Conservation (phyloP, 2,329 filamentous ascomycete species). For the Colletotrichum sp. region DNA sequence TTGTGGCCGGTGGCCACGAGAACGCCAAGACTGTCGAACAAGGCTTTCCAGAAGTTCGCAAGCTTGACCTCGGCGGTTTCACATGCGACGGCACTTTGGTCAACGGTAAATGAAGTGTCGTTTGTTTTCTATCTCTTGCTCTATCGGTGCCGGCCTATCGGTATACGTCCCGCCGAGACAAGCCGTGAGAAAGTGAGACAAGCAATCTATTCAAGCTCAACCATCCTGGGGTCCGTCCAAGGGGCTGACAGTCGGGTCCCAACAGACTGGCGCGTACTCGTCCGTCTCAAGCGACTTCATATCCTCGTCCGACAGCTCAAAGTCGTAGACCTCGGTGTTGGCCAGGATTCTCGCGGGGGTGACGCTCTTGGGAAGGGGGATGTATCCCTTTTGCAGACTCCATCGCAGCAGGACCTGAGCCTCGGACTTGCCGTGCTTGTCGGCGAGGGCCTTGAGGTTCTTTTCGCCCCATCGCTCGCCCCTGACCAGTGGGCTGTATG, state of each 20-base stretch:
- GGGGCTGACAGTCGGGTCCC: constrained; percentile 59
- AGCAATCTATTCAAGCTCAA: background rate
- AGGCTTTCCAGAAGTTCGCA: background rate
- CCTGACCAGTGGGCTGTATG: constrained; percentile 65
- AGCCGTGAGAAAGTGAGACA: background rate
- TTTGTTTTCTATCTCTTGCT: background rate
- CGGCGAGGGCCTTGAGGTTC: constrained; percentile 65
- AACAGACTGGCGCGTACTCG: constrained; percentile 59
- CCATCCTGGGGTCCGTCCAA: constrained; percentile 38
- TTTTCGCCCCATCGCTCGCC: constrained; percentile 76
- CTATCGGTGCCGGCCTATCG: background rate
- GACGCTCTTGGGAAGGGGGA: constrained; percentile 77
- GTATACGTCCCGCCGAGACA: background rate
- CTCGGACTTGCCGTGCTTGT: constrained; percentile 75
- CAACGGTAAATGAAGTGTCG: background rate
- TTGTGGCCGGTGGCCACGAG: background rate
- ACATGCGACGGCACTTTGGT: background rate
- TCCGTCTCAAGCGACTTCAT: constrained; percentile 52
- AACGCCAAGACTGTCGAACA: background rate
- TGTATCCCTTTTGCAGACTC: constrained; percentile 79
- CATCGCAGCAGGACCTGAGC: constrained; percentile 83
- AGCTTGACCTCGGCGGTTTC: background rate
- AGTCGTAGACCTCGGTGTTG: constrained; percentile 63
- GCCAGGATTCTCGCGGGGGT: constrained; percentile 69
- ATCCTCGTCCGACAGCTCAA: constrained; percentile 59